Evolutionary conservation across 768 basidiomycete genomes (phyloP).

Genomic region (Thelephora aurantiotincta): DNA sequence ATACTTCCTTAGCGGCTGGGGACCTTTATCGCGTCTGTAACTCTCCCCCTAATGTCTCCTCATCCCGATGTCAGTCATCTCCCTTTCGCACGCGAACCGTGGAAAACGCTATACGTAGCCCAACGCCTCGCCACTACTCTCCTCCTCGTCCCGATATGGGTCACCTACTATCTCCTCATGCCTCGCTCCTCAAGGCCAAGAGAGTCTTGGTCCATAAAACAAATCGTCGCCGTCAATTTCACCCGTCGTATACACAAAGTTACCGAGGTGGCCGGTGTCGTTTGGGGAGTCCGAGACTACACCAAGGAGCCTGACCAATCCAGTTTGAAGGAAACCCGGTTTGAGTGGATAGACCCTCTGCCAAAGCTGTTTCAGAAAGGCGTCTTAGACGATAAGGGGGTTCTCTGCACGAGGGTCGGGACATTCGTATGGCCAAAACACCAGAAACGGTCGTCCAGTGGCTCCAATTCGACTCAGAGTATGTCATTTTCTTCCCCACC

Average conservation of each 20-base stretch:
- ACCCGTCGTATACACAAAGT: constrained; percentile 37
- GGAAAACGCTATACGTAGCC: constrained; percentile 32
- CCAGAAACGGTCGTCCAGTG: not conserved
- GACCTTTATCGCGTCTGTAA: too few relatives aligned
- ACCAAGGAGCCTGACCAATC: constrained; percentile 19
- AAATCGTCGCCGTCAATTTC: constrained; percentile 37
- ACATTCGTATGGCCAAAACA: constrained; percentile 30
- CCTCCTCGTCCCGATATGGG: constrained; percentile 32
- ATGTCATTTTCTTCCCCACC: not conserved
- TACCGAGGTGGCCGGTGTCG: constrained; percentile 42
- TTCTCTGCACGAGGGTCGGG: constrained; percentile 29
- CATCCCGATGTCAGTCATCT: constrained; percentile 26
- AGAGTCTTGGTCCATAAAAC: constrained; percentile 32
- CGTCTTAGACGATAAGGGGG: constrained; percentile 23
- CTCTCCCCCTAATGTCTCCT: not conserved
- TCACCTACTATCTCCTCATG: constrained; percentile 25
- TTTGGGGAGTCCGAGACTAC: constrained; percentile 36
- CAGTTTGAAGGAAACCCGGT: constrained; percentile 29
- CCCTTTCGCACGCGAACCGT: constrained; percentile 29
- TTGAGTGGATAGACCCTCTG: constrained; percentile 34
- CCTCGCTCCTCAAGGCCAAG: constrained; percentile 33
- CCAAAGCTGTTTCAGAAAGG: constrained; percentile 26
- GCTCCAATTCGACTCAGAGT: not conserved
- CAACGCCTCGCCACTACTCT: constrained; percentile 35
- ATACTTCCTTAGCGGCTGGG: too few relatives aligned